phyloP scores from a whole-genome alignment of 2,329 filamentous ascomycete species.

The Zasmidium angulare region DNA sequence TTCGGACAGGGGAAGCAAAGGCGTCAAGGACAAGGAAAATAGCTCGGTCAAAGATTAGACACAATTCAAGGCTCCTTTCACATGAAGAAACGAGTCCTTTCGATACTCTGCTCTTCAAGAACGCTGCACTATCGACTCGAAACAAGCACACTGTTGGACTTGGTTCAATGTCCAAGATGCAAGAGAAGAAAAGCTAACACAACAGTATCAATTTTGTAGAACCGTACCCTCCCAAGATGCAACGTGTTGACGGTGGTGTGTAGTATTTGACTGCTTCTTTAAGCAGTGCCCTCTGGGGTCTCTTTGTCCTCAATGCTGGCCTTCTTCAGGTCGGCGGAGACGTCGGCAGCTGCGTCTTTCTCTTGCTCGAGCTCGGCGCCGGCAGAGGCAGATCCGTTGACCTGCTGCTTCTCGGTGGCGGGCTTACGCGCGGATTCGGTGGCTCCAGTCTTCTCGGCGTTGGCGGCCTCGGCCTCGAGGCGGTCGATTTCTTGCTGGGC shows the following conservation, averaged over 20 bases:
- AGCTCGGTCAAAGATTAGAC: too few species aligned
- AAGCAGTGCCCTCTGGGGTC: conserved; percentile 13
- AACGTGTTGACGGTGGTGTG: neutral
- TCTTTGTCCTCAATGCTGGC: conserved; percentile 57
- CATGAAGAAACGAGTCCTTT: too few species aligned
- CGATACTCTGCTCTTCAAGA: neutral
- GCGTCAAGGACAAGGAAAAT: too few species aligned
- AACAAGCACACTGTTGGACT: neutral
- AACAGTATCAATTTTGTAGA: neutral
- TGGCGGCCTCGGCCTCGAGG: conserved; percentile 69
- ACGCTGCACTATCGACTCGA: conserved; percentile 3
- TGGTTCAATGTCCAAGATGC: conserved; percentile 2
- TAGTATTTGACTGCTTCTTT: too few species aligned
- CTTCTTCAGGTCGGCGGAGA: conserved; percentile 59
- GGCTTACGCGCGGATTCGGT: conserved; percentile 47
- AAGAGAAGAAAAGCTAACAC: neutral
- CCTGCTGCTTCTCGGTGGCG: conserved; percentile 54
- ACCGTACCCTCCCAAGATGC: conserved; percentile 3
- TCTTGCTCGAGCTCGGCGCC: conserved; percentile 56
- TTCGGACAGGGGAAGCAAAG: neutral
- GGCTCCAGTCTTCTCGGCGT: conserved; percentile 43
- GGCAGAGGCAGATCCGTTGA: conserved; percentile 55
- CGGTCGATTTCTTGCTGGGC: conserved; percentile 93
- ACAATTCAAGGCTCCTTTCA: too few species aligned
- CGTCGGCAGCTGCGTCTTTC: conserved; percentile 60